Percentiles rank a stretch among this genome's conserved stretches.
Conservation (phyloP, 2,329 filamentous ascomycete species). For the Aspergillus terreus region DNA sequence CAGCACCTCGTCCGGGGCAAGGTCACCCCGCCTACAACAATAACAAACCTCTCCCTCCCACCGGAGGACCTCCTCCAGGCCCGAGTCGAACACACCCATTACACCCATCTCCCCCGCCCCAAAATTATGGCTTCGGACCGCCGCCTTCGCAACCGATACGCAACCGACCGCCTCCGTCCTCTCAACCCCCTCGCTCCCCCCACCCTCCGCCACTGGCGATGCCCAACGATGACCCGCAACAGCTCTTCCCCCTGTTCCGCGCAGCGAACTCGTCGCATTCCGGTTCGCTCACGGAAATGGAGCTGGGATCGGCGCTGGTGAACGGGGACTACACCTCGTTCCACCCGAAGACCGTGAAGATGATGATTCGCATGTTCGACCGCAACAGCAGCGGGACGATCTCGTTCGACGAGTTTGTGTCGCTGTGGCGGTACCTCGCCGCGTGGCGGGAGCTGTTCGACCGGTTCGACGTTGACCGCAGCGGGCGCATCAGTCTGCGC, state of each 20-base stretch:
- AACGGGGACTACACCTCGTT: constrained; percentile 96
- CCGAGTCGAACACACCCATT: constrained; percentile 36
- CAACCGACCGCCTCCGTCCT: constrained; percentile 53
- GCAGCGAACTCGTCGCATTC: constrained; percentile 78
- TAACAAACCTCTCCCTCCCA: constrained; percentile 9
- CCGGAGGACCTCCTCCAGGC: constrained; percentile 12
- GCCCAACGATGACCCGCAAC: constrained; percentile 50
- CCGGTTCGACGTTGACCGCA: constrained; percentile 84
- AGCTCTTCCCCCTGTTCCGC: constrained; percentile 78
- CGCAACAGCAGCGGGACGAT: constrained; percentile 84
- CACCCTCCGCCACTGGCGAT: constrained; percentile 49
- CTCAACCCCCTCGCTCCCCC: constrained; percentile 65
- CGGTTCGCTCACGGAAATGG: constrained; percentile 78
- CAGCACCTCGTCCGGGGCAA: constrained; percentile 13
- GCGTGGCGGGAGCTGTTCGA: constrained; percentile 94
- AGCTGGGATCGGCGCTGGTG: constrained; percentile 84
- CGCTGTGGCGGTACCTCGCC: constrained; percentile 90
- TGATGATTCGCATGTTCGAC: constrained; percentile 99
- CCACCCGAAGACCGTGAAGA: constrained; percentile 87
- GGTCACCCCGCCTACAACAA: constrained; percentile 12
- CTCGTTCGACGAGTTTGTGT: constrained; percentile 93
- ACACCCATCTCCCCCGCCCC: constrained; percentile 40
- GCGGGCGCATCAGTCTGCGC: constrained; percentile 76
- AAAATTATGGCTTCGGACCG: constrained; percentile 50
- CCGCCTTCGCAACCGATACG: constrained; percentile 51